phyloP scores from a whole-genome alignment of 1,139 yeast species.

The Scheffersomyces quercinus region DNA sequence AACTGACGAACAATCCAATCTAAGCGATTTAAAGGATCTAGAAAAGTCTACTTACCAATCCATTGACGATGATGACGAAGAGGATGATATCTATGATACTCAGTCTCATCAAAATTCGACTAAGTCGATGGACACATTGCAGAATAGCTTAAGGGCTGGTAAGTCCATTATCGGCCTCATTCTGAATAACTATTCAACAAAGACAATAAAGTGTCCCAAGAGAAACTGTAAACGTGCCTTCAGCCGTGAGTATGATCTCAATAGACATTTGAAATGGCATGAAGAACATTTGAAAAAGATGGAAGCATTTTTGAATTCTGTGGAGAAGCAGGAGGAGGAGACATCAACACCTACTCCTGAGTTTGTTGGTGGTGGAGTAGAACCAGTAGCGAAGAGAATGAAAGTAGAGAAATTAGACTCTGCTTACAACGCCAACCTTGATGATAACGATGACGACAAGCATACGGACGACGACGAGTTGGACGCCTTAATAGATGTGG shows the following conservation, averaged over 20 bases:
- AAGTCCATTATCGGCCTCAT: constrained; percentile 37
- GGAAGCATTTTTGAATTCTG: constrained; percentile 30
- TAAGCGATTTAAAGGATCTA: constrained; percentile 5
- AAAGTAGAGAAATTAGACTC: background rate
- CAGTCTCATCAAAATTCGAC: constrained; percentile 16
- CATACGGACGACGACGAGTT: constrained; percentile 19
- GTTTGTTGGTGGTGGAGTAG: background rate
- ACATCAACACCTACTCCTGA: background rate
- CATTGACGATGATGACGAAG: constrained; percentile 16
- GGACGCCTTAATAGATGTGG: constrained; percentile 33
- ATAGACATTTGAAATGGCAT: constrained; percentile 60
- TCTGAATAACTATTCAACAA: constrained; percentile 32
- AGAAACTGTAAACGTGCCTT: constrained; percentile 49
- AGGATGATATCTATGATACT: constrained; percentile 13
- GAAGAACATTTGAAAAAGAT: constrained; percentile 35
- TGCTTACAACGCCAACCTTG: constrained; percentile 8
- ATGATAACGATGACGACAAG: constrained; percentile 5
- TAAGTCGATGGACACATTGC: constrained; percentile 28
- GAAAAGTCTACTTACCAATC: constrained; percentile 1
- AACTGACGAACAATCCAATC: constrained; percentile 9
- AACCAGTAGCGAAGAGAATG: background rate
- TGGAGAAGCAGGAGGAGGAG: constrained; percentile 15
- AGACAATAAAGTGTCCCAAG: constrained; percentile 46
- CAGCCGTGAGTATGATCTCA: constrained; percentile 47
- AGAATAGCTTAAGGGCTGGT: constrained; percentile 17